Evolutionary conservation across 306 rosid species (phyloP), one percentile per base, ranked within the genome.

Genomic region (Abrus precatorius): DNA sequence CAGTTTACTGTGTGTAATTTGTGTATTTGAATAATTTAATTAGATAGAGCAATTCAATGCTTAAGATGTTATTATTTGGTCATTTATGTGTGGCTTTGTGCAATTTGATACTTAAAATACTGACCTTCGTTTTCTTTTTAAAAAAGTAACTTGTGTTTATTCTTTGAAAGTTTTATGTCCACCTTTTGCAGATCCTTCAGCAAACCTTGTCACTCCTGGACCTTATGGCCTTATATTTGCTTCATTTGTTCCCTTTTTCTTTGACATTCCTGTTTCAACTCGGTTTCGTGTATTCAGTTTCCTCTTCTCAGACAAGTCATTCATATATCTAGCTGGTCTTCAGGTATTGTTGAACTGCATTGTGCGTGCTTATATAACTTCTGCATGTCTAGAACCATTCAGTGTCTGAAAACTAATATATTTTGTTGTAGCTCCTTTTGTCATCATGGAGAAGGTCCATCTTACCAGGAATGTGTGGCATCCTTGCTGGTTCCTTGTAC

Each of bases 141-240:
- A 9, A 11, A 33, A 78, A 33, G 65, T 49, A 76, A 41, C 5
- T 47, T 28, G 11, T 54, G 67, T 63, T 75, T 50, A 56, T 64
- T 83, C 85, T 86, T 57, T 66, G 28, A 27, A 44, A 44, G 14
- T 65, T 59, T 45, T 45, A 27, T 72, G 80, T 52, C 76, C 45
- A 11, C 63, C 64, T 60, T 61, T 73, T 64, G 94, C 97, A 95
- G 99, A 96, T 88, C 94, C 97, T 84, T 81, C 90, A 47, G 89
- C 74, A 59, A 92, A 83, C 75, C 86, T 90, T 32, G 88, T 93
- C 79, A 87, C 92, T 11, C 90, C 99, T 38, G 99, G 99, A 65
- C 99, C 99, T 55, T 96, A 96, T 76, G 97, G 98, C 78, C 99
- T 93, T 85, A 89, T 93, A 86, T 96, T 96, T 92, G 94, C 99